phyloP scores from a whole-genome alignment of 2,329 filamentous ascomycete species.

The Xylariaceae sp. region DNA sequence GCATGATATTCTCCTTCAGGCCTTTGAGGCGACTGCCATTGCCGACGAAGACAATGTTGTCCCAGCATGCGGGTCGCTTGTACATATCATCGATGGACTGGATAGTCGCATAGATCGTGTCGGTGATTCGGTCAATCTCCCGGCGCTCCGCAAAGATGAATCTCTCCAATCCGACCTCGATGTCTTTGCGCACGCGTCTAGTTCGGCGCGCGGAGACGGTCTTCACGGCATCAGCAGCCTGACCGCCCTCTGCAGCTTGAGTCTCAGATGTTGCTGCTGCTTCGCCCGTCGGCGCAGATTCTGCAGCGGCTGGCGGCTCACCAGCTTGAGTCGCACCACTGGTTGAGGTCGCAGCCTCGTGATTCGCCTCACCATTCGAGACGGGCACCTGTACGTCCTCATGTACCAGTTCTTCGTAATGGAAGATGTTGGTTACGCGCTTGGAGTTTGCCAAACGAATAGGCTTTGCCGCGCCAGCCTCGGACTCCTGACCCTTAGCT shows the following conservation, averaged over 20 bases:
- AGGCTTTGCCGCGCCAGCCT: slow-evolving; percentile 49
- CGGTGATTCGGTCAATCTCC: slow-evolving; percentile 77
- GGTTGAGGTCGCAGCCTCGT: slow-evolving; percentile 6
- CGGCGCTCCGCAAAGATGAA: slow-evolving; percentile 63
- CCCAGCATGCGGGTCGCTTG: slow-evolving; percentile 84
- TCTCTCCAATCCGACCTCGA: slow-evolving; percentile 73
- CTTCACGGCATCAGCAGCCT: slow-evolving; percentile 29
- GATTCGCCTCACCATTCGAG: slow-evolving; percentile 24
- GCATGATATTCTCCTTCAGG: slow-evolving; percentile 82
- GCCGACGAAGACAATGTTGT: slow-evolving; percentile 84
- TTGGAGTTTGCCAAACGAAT: slow-evolving; percentile 66
- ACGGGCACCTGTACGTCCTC: slow-evolving; percentile 45
- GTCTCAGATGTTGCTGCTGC: slow-evolving; percentile 19
- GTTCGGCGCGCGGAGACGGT: slow-evolving; percentile 40
- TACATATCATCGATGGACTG: slow-evolving; percentile 78
- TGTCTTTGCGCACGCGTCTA: slow-evolving; percentile 57
- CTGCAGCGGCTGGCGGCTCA: slow-evolving; percentile 19
- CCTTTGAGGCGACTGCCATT: slow-evolving; percentile 71
- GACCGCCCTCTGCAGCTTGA: slow-evolving; percentile 17
- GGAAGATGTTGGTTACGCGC: slow-evolving; percentile 62
- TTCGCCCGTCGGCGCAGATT: slow-evolving; percentile 18
- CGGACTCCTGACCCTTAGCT: slow-evolving; percentile 54
- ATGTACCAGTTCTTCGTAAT: slow-evolving; percentile 63
- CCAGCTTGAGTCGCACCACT: slow-evolving; percentile 13
- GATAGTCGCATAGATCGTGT: slow-evolving; percentile 76